Base-by-base conservation (phyloP, 73 alveolate genomes). In the Durusdinium trenchii region DNA sequence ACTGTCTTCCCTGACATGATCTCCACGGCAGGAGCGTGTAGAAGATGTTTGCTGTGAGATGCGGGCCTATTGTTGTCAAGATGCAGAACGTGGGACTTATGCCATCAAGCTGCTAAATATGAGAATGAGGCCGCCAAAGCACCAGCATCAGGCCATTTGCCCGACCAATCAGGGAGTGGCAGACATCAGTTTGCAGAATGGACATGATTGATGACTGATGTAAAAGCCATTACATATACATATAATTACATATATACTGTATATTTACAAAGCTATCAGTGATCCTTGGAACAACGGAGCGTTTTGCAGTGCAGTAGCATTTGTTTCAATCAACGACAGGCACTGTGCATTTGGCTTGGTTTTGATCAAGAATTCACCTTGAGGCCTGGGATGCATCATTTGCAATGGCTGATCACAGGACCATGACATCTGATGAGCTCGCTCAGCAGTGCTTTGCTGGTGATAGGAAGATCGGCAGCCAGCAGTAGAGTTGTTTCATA, bases 31-130 rank as follows among this genome's bases (percentile, higher is more conserved):
- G 94, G 94, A 51, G 57, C 94, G 94, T 54, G 79, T 85, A 5
- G 79, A 85, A 85, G 60, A 57, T 35, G 94, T 85, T 12, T 79
- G 94, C 79, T 85, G 94, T 30, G 94, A 85, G 54, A 57, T 85
- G 81, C 61, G 94, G n/a, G 94, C 94, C 71, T 85, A 54, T 57
- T 85, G 94, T 79, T 85, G 94, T 54, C 10, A 60, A 46, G 94
- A 85, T 30, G 94, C 52, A 6, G 38, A 28, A 6, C 36, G 38
- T 7, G 87, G 61, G 87, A n/a, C 52, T 57, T 85, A 52, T 54
- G 94, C 94, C 30, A 54, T 36, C 35, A 60, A 85, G 67, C 50
- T 85, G 61, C 60, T 51, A 16, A 51, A n/a, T 40, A 85, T 51
- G 78, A 36, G 36, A 40, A 38, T 85, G 94, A 85, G 54, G 60